Base-by-base conservation (phyloP, 129 eudicot genomes). In the Helichrysum umbraculigerum region DNA sequence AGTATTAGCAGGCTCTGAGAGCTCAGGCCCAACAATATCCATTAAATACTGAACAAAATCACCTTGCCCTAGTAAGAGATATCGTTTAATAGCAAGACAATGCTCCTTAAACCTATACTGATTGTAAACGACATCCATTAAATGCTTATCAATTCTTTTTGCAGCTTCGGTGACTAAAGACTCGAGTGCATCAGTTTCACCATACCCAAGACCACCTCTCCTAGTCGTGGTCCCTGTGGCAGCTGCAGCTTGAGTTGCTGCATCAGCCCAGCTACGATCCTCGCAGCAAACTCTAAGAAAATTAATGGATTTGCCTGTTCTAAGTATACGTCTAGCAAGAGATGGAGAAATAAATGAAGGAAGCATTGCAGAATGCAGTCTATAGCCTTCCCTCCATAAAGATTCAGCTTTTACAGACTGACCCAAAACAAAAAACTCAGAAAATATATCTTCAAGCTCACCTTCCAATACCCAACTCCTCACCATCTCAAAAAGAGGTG, bases 401-500 rank as follows among this genome's bases (percentile, higher is more conserved):
- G 97, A 91, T 76, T 95, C 99, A 0, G 92, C 99, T 77, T 95
- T 95, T 12, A 89, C 99, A 6, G 99, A 93, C 72, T 95, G 96
- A 19, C 97, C 92, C 73, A 87, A 80, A 70, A 95, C 91, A 69
- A 95, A 95, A 76, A 95, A 95, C 75, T 95, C 99, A 1, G 91
- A 83, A 82, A 89, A 95, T 22, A 91, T 84, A 82, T 91, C 99
- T 84, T 91, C 99, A 65, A 95, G 97, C 84, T 95, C 99, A 65
- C 99, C 99, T 84, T 95, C 99, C 63, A 95, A 80, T 32, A 95
- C 99, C 99, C 99, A 95, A 76, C 97, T 95, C 81, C 99, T 86
- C 74, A 95, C 99, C 99, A 95, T 95, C 71, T 95, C 99, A 82
- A 95, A 95, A 71, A 95, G 94, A 22, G 99, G 99, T 16, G 97